Base-by-base conservation (phyloP, 1,139 yeast species). In the Diutina neorugosa region DNA sequence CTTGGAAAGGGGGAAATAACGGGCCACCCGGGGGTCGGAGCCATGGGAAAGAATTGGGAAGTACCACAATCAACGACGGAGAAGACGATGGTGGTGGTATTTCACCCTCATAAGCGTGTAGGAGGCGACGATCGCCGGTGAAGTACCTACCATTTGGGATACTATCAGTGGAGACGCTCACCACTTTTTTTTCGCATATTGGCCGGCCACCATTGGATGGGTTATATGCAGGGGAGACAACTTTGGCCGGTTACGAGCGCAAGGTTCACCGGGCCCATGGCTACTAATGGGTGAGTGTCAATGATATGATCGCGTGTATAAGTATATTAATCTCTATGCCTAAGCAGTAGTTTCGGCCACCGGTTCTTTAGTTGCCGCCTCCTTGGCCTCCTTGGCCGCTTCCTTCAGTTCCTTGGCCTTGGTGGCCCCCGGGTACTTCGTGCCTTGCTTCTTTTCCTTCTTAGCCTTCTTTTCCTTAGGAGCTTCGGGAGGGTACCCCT, bases 401-500 rank as follows among this genome's bases (percentile, higher is more conserved):
- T 44, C 23, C 37, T 31, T 31, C 37, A 31, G 37, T 14, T n/a
- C 57, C 57, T 16, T 59, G 60, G 6, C 55, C 34, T 44, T 44
- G 52, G 59, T 58, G 11, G 60, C 65, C 61, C 94, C 96, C 48
- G 96, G 96, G 78, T 86, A 86, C 69, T 80, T 81, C 23, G 87
- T 66, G 56, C 97, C 97, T 69, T 87, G 87, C 67, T 88, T 83
- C 76, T 91, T 90, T 47, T 66, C 76, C 68, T 83, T 83, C 73
- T 82, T 84, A 69, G 81, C 85, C 70, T 83, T 83, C 70, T 82
- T 84, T 59, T 70, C 71, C 62, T 78, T 80, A 52, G 76, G 77
- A 31, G 73, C 80, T 34, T 80, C 88, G 2, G 78, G 85, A 53
- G 97, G 96, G 74, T 94, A 94, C 51, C 97, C 98, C 62, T 82